Conservation (phyloP, 2,329 filamentous ascomycete genomes). For the Rhinocladiella mackenziei region DNA sequence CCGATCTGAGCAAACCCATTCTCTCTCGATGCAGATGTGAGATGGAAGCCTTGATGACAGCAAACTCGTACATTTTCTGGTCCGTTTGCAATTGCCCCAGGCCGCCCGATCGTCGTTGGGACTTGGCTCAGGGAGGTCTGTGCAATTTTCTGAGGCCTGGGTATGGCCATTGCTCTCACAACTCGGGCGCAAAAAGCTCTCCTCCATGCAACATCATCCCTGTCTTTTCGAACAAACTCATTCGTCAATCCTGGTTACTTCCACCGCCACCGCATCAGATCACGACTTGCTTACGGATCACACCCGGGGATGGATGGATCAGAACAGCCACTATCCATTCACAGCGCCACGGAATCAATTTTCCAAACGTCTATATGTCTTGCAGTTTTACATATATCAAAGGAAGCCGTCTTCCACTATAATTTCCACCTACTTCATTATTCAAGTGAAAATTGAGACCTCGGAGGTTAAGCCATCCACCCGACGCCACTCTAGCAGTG, state of each 20-base stretch:
- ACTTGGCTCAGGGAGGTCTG: not conserved
- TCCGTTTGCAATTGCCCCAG: not conserved
- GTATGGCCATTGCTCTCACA: not conserved
- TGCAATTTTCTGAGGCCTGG: not conserved
- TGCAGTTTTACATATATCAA: not conserved
- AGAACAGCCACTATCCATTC: not conserved
- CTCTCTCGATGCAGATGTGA: no score
- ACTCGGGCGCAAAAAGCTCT: not conserved
- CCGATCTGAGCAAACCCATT: no score
- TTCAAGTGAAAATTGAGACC: not conserved
- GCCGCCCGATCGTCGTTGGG: no score
- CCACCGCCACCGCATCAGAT: not conserved
- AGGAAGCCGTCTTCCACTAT: not conserved
- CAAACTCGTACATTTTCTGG: no score
- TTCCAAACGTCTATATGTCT: no score
- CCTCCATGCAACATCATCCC: not conserved
- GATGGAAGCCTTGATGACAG: no score
- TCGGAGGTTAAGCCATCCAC: not conserved
- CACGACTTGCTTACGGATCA: not conserved
- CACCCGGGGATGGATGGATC: not conserved
- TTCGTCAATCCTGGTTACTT: not conserved
- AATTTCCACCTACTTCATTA: not conserved
- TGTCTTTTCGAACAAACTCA: not conserved
- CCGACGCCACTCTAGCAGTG: no score
- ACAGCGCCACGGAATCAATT: not conserved